Percentiles rank a stretch among this genome's conserved stretches.
phyloP scores from a whole-genome alignment of 106 monocot species.

The Agapanthus africanus region DNA sequence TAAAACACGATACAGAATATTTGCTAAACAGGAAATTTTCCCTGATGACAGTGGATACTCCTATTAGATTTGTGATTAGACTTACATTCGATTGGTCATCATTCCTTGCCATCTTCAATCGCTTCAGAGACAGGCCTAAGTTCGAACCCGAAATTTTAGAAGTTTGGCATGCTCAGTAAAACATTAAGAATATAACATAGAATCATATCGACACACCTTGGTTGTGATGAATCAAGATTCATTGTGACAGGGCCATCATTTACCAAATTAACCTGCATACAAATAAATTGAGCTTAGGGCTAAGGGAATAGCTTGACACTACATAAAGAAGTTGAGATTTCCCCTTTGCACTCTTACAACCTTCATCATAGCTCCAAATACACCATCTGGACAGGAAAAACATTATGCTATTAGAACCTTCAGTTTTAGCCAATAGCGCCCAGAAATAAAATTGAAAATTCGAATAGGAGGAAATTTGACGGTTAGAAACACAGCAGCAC shows the following conservation, averaged over 20 bases:
- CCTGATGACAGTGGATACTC: too few species aligned
- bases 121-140: constrained; percentile 6
- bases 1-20: too few species aligned
- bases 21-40: too few species aligned
- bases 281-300: not conserved
- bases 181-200: not conserved
- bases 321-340: not conserved
- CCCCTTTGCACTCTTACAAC: constrained; percentile 13
- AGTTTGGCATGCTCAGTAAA: not conserved
- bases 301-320: not conserved
- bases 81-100: constrained; percentile 2
- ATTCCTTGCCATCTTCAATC: constrained; percentile 4
- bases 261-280: constrained; percentile 71
- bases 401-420: not conserved
- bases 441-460: too few species aligned
- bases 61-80: not conserved
- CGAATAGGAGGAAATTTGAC: too few species aligned
- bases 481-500: too few species aligned
- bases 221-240: constrained; percentile 69
- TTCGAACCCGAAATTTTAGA: not conserved
- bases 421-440: not conserved
- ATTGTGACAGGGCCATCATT: constrained; percentile 99
- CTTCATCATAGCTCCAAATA: constrained; percentile 99
- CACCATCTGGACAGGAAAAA: constrained; percentile 22
- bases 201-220: constrained; percentile 17